Conservation (phyloP, 352 stramenopile species). For the Phytophthora macrochlamydospora region DNA sequence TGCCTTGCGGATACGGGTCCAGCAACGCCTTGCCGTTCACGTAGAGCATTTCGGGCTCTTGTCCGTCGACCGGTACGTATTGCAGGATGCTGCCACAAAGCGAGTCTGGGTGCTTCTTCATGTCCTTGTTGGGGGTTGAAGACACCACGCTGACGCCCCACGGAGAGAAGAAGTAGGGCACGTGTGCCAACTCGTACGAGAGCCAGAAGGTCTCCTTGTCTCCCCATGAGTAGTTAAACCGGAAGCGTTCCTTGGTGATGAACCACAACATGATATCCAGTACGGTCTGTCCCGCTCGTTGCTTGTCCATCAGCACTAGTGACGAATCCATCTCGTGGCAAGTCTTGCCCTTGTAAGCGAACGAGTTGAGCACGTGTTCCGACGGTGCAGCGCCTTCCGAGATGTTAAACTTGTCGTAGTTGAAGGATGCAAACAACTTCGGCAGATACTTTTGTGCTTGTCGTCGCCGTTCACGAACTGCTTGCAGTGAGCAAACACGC, state of each 20-base stretch:
- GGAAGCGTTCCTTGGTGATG: conserved; percentile 37
- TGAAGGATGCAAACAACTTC: conserved; percentile 45
- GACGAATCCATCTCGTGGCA: conserved; percentile 74
- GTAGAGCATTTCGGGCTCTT: conserved; percentile 29
- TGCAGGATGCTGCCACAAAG: conserved; percentile 49
- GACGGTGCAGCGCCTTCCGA: conserved; percentile 24
- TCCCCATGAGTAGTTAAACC: conserved; percentile 32
- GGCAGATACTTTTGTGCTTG: conserved; percentile 40
- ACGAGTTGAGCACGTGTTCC: conserved; percentile 45
- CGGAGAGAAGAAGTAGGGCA: conserved; percentile 46
- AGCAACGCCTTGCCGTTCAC: conserved; percentile 28
- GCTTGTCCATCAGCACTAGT: conserved; percentile 36
- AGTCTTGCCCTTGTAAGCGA: conserved; percentile 46
- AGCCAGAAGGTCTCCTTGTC: conserved; percentile 39
- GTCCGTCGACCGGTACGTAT: conserved; percentile 11
- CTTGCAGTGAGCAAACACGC: conserved; percentile 41
- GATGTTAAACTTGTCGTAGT: conserved; percentile 52
- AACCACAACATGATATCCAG: conserved; percentile 41
- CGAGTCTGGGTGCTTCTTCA: conserved; percentile 38
- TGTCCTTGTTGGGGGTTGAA: conserved; percentile 39
- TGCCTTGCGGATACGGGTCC: conserved; percentile 27
- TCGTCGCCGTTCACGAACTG: conserved; percentile 50
- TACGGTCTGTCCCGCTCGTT: conserved; percentile 30
- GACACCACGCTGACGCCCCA: conserved; percentile 47
- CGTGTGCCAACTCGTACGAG: conserved; percentile 38